Percentiles rank a stretch among this genome's conserved stretches.
Conservation (phyloP, 441 rosid genomes). For the Geranium incanum region DNA sequence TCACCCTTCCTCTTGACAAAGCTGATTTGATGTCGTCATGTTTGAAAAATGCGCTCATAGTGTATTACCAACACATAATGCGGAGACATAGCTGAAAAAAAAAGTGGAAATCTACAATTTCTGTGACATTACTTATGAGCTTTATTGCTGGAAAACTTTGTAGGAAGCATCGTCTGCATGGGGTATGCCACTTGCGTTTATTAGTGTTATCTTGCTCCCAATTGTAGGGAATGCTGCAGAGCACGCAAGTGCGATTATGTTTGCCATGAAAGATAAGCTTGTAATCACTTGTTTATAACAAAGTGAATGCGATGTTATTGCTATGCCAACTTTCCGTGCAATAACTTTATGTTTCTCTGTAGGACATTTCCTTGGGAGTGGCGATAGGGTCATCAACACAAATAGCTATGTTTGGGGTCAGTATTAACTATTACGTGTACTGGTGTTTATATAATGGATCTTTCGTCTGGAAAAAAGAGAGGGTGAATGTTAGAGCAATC, state of each 20-base stretch:
- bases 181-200: constrained; percentile 71
- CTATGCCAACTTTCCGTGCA: neutral
- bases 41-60: no score
- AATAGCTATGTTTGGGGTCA: constrained; percentile 84
- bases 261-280: constrained; percentile 93
- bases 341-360: constrained; percentile 18
- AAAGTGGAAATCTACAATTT: neutral
- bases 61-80: no score
- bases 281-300: constrained; percentile 33
- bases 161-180: constrained; percentile 75
- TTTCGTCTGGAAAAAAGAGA: no score
- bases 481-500: no score
- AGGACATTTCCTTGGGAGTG: constrained; percentile 91
- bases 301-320: no score
- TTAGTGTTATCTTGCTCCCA: constrained; percentile 76
- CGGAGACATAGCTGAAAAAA: no score
- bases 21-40: constrained; percentile 10
- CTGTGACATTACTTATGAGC: constrained; percentile 6
- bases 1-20: constrained; percentile 6
- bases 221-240: constrained; percentile 53
- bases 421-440: constrained; percentile 15
- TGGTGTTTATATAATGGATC: no score
- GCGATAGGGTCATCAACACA: constrained; percentile 94
- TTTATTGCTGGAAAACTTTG: constrained; percentile 18
- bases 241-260: constrained; percentile 87